Evolutionary conservation across 805 yeast species (phyloP).

Genomic region (Cyberlindnera lachancei): DNA sequence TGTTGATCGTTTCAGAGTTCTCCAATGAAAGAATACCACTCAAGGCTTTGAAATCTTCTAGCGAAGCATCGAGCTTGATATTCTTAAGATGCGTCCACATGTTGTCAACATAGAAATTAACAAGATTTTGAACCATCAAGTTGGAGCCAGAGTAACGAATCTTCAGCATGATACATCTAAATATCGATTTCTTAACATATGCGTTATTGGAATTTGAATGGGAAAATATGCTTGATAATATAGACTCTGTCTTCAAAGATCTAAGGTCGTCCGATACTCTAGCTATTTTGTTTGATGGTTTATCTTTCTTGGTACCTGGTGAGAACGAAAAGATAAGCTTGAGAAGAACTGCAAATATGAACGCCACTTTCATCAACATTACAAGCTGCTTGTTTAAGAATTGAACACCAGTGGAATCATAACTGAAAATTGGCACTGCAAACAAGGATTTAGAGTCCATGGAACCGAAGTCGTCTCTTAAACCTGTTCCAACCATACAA

Average conservation of each 20-base stretch:
- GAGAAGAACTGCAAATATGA: conserved; percentile 22
- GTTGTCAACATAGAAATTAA: conserved; percentile 19
- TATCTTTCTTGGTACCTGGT: conserved; percentile 5
- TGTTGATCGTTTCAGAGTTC: conserved; percentile 20
- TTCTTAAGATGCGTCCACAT: conserved; percentile 22
- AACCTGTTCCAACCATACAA: conserved; percentile 53
- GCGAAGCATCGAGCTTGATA: conserved; percentile 11
- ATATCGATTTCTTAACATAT: conserved; percentile 20
- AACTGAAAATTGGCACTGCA: conserved; percentile 37
- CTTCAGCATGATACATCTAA: conserved; percentile 19
- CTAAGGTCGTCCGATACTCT: conserved; percentile 17
- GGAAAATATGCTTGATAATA: conserved; percentile 12
- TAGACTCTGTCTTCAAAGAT: conserved; percentile 11
- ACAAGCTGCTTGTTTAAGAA: conserved; percentile 22
- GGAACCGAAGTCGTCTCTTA: conserved; percentile 43
- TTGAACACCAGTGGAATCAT: conserved; percentile 23
- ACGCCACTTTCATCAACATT: conserved; percentile 20
- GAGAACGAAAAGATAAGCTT: conserved; percentile 20
- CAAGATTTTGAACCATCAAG: conserved; percentile 12
- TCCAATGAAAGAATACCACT: conserved; percentile 21
- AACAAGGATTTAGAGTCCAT: conserved; percentile 37
- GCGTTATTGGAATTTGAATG: conserved; percentile 14
- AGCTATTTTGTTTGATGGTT: background rate
- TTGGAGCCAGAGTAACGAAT: conserved; percentile 13
- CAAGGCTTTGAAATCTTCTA: conserved; percentile 18